A percentile compares a stretch with the other conserved stretches of the same genome.
These are phyloP conservation scores for Aspergillus aculeatus DNA, from an alignment of 2,329 filamentous ascomycete species.

Conservation along the genomic window DNA sequence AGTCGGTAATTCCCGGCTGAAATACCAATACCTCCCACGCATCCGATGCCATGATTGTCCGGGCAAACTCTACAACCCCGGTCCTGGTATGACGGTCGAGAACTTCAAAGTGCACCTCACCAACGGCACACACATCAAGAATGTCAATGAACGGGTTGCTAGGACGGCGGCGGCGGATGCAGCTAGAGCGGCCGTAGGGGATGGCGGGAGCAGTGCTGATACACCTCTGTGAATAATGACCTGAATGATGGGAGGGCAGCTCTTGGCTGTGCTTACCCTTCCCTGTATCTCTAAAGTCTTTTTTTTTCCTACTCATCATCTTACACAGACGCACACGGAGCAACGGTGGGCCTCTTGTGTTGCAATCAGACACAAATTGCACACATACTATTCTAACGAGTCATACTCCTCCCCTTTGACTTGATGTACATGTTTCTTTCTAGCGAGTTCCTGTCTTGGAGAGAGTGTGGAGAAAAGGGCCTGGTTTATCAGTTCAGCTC, in stretches of 20 bases:
- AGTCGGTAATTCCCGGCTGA: conserved; percentile 60
- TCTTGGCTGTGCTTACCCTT: not conserved
- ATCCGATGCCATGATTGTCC: conserved; percentile 92
- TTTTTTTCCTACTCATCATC: not conserved
- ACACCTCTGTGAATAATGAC: conserved; percentile 14
- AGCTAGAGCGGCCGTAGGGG: conserved; percentile 19
- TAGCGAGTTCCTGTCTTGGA: too few relatives aligned
- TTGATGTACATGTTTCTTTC: too few relatives aligned
- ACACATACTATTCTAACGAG: too few relatives aligned
- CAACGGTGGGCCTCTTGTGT: not conserved
- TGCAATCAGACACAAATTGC: too few relatives aligned
- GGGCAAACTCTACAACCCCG: conserved; percentile 89
- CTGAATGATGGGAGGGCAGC: conserved; percentile 11
- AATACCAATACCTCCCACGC: conserved; percentile 80
- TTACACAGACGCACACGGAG: not conserved
- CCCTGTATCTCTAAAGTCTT: not conserved
- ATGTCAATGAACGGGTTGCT: conserved; percentile 57
- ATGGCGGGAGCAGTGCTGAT: conserved; percentile 8
- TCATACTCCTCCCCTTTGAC: too few relatives aligned
- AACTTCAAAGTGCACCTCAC: conserved; percentile 93
- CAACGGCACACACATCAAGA: conserved; percentile 75
- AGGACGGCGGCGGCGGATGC: conserved; percentile 21
- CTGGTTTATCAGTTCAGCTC: too few relatives aligned
- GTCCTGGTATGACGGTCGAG: conserved; percentile 76
- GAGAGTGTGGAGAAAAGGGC: too few relatives aligned